Evolutionary conservation across 495 filamentous ascomycete genomes (phyloP), one percentile per base, ranked within the genome.

Genomic region (Penicillium taxi): DNA sequence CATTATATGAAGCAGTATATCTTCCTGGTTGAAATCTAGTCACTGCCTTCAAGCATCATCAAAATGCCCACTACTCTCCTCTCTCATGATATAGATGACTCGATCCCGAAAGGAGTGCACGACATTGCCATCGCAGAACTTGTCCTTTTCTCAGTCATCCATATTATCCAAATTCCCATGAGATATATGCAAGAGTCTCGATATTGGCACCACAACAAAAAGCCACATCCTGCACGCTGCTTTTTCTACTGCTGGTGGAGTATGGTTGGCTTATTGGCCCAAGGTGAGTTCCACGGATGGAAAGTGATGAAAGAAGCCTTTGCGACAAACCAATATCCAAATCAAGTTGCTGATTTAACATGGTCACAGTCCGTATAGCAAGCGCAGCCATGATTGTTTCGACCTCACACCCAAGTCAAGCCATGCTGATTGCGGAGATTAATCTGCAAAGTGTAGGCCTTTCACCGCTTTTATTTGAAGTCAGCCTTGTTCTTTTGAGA

Each of bases 381-480:
- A 46, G 49, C 2, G 52, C 53, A 2, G 55, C 48, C 9, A 37
- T 62, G 34, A 35, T 57, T 15, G 38, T 62, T n/a, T 47, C 53
- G 1, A 45, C 34, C 11, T 32, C 44, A 6, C 17, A 37, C 15
- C 52, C 57, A 5, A 14, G 18, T 32, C 19, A 50, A 26, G 37
- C 45, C 6, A 45, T 56, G 35, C 32, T 59, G 20, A 56, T 50
- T 19, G 48, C 53, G 4, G 56, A 55, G 30, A 37, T 41, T 9
- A 35, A 40, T 6, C 21, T 62, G 39, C 56, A 53, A 47, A 51
- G 54, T 15, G 48, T 56, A 21, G 58, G 58, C 8, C 54, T 63
- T 14, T 60, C 59, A 27, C 56, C 56, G 22, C 48, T 63, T 18
- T 38, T 63, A 15, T 58, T 63, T 29, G 59, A 63, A 47, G 53